Evolutionary conservation across 169 alveolate genomes (phyloP), one percentile per base, ranked within the genome.

Genomic region (Pseudocohnilembus persalinus): DNA sequence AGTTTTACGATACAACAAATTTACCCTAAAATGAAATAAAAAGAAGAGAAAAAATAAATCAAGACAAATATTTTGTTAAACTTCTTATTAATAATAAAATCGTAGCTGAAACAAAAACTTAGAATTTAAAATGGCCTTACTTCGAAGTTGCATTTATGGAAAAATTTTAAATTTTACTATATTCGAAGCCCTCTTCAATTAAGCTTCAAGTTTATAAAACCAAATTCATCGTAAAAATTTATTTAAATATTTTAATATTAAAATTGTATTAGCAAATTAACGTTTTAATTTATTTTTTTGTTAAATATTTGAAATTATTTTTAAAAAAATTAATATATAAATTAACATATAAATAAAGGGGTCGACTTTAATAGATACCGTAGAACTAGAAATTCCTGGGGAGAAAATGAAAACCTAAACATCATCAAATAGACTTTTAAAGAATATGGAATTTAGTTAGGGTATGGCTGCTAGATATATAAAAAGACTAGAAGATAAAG

Each of bases 381-480:
- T 86, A 6, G 90, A 86, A 34, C 31, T 86, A 27, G 90, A 86
- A 75, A 75, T 86, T 29, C 90, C 90, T 30, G 90, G 90, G 0
- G 90, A 86, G 26, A 86, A 86, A 81, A 34, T 83, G 15, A 29
- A 75, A 34, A 73, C 87, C 0, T 80, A 79, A 25, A 86, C 90
- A 0, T 76, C 87, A 29, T 63, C 87, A 26, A 79, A 82, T 11
- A 73, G 74, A 28, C 74, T 86, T 0, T 63, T 86, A 31, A 86
- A 81, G 31, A 87, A 86, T 63, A 79, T 80, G 24, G 83, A 86
- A 63, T 86, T 86, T 31, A 77, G 87, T 32, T 73, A 35, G 73
- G 90, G 90, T 26, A 74, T 76, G 65, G 78, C 83, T 16, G n/a
- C 33, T 29, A 75, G 82, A 63, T 25, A 83, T 73, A 16, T 73